These are phyloP conservation scores for Aegle marmelos DNA, from an alignment of 345 rosid genomes.

Conservation along the genomic window DNA sequence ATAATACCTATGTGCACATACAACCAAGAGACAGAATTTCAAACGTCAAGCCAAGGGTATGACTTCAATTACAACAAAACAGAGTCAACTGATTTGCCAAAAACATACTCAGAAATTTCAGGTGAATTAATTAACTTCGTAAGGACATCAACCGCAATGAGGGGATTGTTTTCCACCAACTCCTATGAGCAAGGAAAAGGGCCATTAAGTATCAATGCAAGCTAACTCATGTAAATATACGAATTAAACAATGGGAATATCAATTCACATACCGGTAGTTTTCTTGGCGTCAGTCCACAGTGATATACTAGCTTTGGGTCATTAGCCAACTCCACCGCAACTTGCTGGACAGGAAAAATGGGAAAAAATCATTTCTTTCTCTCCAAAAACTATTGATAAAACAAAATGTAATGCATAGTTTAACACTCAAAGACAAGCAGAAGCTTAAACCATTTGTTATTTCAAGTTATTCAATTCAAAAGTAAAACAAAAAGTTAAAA, in stretches of 20 bases:
- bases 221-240: not conserved
- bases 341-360: constrained; percentile 54
- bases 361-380: constrained; percentile 13
- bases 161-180: constrained; percentile 92
- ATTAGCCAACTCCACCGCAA: constrained; percentile 64
- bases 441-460: not conserved
- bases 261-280: constrained; percentile 72
- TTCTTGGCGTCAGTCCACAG: constrained; percentile 88
- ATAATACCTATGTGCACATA: constrained; percentile 54
- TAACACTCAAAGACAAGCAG: not conserved
- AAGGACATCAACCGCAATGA: constrained; percentile 90
- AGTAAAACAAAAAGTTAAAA: not conserved
- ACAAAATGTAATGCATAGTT: not conserved
- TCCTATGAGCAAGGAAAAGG: constrained; percentile 52
- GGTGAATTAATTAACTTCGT: constrained; percentile 82
- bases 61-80: constrained; percentile 11
- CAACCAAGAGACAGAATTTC: constrained; percentile 16
- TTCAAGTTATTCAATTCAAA: not conserved
- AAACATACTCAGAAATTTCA: constrained; percentile 82
- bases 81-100: constrained; percentile 10
- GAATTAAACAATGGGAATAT: constrained; percentile 3
- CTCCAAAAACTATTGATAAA: constrained; percentile 3
- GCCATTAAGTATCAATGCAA: constrained; percentile 21
- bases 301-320: constrained; percentile 91
- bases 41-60: not conserved